Conservation (phyloP, 495 filamentous ascomycete genomes). For the Pseudevernia furfuracea region DNA sequence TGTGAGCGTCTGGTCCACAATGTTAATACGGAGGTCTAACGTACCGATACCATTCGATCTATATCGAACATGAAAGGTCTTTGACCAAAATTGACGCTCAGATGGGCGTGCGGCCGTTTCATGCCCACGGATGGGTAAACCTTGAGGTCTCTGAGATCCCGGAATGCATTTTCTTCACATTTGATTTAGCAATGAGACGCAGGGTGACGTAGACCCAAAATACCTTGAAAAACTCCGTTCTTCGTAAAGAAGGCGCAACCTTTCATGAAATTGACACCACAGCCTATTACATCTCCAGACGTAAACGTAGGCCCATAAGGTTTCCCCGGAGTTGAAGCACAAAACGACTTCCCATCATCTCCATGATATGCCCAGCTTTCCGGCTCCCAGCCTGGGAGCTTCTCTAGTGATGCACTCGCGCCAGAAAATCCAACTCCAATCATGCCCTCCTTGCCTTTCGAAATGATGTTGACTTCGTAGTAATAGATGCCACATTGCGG, state of each 20-base stretch:
- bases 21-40: conserved; percentile 21
- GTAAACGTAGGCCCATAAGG: conserved; percentile 67
- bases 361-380: conserved; percentile 98
- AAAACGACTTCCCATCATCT: conserved; percentile 86
- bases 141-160: conserved; percentile 59
- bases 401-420: conserved; percentile 62
- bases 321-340: conserved; percentile 65
- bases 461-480: conserved; percentile 83
- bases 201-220: conserved; percentile 25
- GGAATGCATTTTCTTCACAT: conserved; percentile 70
- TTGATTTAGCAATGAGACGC: conserved; percentile 3
- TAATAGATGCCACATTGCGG: conserved; percentile 91
- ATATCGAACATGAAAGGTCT: conserved; percentile 87
- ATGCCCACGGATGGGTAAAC: conserved; percentile 88
- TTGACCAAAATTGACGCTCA: conserved; percentile 89
- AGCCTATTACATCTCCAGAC: conserved; percentile 76
- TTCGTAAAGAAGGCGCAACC: conserved; percentile 91
- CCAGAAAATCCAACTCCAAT: conserved; percentile 87
- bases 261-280: conserved; percentile 86
- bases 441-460: conserved; percentile 76
- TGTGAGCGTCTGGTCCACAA: conserved; percentile 23
- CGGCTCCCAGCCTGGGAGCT: conserved; percentile 88
- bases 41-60: conserved; percentile 74
- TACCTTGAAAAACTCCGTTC: conserved; percentile 76
- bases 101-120: conserved; percentile 76